Percentiles rank a stretch among this genome's conserved stretches.
phyloP scores from a whole-genome alignment of 345 rosid species.

The Rhizophora apiculata region DNA sequence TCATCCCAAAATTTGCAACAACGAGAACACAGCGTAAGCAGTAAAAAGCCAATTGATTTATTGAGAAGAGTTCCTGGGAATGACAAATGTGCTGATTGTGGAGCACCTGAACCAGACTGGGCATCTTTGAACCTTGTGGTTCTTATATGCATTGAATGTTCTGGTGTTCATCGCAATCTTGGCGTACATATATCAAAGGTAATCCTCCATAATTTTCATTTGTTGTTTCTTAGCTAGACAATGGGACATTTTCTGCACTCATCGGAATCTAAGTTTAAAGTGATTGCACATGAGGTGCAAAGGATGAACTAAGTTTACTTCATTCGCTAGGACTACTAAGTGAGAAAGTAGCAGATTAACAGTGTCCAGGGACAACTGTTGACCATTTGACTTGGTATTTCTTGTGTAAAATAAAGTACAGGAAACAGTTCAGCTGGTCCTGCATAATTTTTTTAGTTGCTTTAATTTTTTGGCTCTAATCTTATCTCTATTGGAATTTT shows the following conservation, averaged over 20 bases:
- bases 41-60: constrained; percentile 60
- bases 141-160: constrained; percentile 75
- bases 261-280: too few species aligned
- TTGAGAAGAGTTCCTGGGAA: constrained; percentile 62
- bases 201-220: constrained; percentile 11
- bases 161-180: constrained; percentile 80
- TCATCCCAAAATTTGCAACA: constrained; percentile 45
- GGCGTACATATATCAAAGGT: constrained; percentile 86
- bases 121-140: constrained; percentile 77
- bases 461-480: neutral
- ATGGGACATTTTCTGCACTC: too few species aligned
- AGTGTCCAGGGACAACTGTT: too few species aligned
- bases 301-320: too few species aligned
- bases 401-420: too few species aligned
- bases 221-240: neutral
- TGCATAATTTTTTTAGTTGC: too few species aligned
- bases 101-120: constrained; percentile 82
- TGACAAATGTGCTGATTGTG: constrained; percentile 74
- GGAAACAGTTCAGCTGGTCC: too few species aligned
- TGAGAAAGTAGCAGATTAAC: too few species aligned
- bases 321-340: too few species aligned
- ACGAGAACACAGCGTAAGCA: constrained; percentile 32
- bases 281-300: too few species aligned
- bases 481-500: neutral
- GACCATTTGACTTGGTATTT: too few species aligned